These are phyloP conservation scores for Kluyveromyces siamensis DNA, from an alignment of 805 yeast species.

Conservation along the genomic window DNA sequence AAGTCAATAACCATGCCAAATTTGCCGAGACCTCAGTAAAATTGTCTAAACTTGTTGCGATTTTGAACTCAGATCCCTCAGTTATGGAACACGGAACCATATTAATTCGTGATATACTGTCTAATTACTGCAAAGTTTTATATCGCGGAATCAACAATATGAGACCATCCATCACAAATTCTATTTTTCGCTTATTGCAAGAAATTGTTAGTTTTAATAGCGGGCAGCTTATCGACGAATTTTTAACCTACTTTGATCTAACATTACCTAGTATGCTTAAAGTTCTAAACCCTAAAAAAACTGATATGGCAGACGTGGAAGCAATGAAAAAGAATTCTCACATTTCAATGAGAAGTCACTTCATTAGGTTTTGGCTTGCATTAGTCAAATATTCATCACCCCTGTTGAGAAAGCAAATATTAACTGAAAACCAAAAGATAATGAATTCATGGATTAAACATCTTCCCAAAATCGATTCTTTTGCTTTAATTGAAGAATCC, in stretches of 20 bases:
- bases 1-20: constrained; percentile 41
- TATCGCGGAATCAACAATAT: constrained; percentile 57
- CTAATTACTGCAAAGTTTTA: constrained; percentile 49
- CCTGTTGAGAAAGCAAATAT: constrained; percentile 53
- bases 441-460: constrained; percentile 62
- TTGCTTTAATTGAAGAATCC: constrained; percentile 31
- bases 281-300: constrained; percentile 44
- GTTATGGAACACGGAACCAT: constrained; percentile 15
- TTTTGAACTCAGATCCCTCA: constrained; percentile 12
- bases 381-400: constrained; percentile 43
- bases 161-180: constrained; percentile 51
- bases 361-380: constrained; percentile 53
- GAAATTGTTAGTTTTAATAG: constrained; percentile 42
- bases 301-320: constrained; percentile 34
- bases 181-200: constrained; percentile 49
- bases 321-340: constrained; percentile 28
- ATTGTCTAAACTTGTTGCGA: constrained; percentile 31
- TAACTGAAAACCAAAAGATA: constrained; percentile 47
- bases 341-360: constrained; percentile 45
- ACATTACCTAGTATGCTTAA: constrained; percentile 52
- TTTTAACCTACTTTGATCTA: constrained; percentile 62
- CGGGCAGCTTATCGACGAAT: constrained; percentile 44
- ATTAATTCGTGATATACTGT: constrained; percentile 41
- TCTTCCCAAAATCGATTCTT: constrained; percentile 45
- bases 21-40: constrained; percentile 37